Base-by-base conservation (phyloP, 257 asterid species). In the Sherardia arvensis region DNA sequence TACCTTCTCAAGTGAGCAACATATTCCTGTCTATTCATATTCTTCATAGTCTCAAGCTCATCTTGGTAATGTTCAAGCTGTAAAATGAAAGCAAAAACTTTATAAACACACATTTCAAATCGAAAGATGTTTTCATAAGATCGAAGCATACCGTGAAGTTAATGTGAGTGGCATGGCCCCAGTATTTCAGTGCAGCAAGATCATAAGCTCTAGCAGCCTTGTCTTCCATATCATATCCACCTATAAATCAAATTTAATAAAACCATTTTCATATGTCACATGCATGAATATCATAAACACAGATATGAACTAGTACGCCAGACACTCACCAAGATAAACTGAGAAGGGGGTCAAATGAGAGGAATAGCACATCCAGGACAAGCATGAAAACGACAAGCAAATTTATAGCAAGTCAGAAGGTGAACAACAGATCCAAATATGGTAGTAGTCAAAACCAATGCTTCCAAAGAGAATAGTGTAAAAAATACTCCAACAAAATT, bases 191-290 rank as follows among this genome's bases (percentile, higher is more conserved):
- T 3, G 98, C 98, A 45, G 98, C 98, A 69, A 79, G 93, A 74
- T 91, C 98, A 74, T 91, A 91, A 0, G 98, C 88, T 76, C 95
- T 86, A 6, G 98, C 98, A 76, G 98, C 98, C 74, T 88, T 91
- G 73, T 85, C 98, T 74, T 91, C 98, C 95, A 83, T 85, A 71
- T 91, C 96, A 82, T 88, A 91, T 15, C 95, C 95, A 21, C 98
- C 96, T 91, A 59, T 12, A n/a, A n/a, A 17, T 4, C 6, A 18
- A 48, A n/a, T 48, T 48, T 49, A 18, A 18, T 38, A 38, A 38
- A 38, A 38, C 47, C 4, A 12, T 5, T 11, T 2, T 9, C 47
- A 12, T 10, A 11, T 49, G 23, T 49, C 23, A 49, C 23, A 49
- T n/a, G 26, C 26, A 49, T 4, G 56, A 49, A 18, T 26, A 7